Conservation (phyloP, 371 early-diverging fungal genomes). For the Apophysomyces sp. region DNA sequence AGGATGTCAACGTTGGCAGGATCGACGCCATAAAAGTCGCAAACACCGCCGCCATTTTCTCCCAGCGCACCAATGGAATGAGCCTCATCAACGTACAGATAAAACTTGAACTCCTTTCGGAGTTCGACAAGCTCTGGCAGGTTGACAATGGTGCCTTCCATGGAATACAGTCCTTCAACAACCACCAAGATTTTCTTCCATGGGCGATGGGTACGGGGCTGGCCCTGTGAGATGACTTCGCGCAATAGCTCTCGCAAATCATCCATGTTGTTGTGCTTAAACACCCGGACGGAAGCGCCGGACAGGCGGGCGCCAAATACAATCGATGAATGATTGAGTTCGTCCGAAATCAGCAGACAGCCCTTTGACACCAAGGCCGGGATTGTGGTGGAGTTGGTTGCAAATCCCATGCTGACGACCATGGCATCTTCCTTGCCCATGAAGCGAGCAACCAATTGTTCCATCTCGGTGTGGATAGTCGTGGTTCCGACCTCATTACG, state of each 20-base stretch:
- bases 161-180: conserved; percentile 99
- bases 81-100: conserved; percentile 98
- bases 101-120: conserved; percentile 97
- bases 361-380: conserved; percentile 93
- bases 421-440: conserved; percentile 47
- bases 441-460: conserved; percentile 92
- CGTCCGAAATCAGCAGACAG: conserved; percentile 95
- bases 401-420: conserved; percentile 68
- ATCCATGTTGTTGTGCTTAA: conserved; percentile 91
- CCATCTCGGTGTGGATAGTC: conserved; percentile 82
- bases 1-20: conserved; percentile 93
- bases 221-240: conserved; percentile 96
- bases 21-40: conserved; percentile 94
- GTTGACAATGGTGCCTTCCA: conserved; percentile 97
- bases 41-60: conserved; percentile 94
- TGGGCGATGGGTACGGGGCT: conserved; percentile 97
- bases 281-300: conserved; percentile 93
- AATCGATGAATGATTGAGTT: conserved; percentile 97
- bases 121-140: conserved; percentile 91
- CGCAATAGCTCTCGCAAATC: conserved; percentile 90
- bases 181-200: conserved; percentile 99
- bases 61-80: conserved; percentile 99
- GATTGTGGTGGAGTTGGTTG: conserved; percentile 98
- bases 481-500: conserved; percentile 73
- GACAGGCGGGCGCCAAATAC: conserved; percentile 96